These are phyloP conservation scores for Stemphylium beticola DNA, from an alignment of 2,329 filamentous ascomycete genomes.

Conservation along the genomic window DNA sequence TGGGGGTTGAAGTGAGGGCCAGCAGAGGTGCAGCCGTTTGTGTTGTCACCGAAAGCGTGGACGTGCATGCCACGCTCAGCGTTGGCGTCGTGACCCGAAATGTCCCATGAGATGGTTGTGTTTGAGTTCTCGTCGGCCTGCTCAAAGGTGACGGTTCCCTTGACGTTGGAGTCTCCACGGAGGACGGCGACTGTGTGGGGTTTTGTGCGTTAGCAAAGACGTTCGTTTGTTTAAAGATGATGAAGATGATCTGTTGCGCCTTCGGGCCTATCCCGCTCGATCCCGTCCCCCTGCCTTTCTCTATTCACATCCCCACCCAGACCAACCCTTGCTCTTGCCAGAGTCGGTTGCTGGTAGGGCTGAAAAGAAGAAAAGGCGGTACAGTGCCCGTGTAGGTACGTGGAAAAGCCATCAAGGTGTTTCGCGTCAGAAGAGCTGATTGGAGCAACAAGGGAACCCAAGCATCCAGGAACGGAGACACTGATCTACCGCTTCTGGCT, in stretches of 20 bases:
- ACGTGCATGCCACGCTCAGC: constrained; percentile 98
- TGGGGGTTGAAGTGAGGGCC: constrained; percentile 99
- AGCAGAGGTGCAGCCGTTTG: constrained; percentile 98
- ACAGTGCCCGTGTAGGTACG: not conserved
- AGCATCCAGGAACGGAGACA: not conserved
- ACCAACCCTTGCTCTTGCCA: not conserved
- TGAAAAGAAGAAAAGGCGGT: not conserved
- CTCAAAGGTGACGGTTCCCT: constrained; percentile 93
- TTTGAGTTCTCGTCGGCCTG: constrained; percentile 81
- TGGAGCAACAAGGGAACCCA: constrained; percentile 23
- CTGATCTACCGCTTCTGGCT: constrained; percentile 7
- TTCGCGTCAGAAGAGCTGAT: constrained; percentile 25
- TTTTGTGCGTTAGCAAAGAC: constrained; percentile 3
- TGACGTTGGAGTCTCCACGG: constrained; percentile 96
- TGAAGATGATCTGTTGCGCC: too few species aligned
- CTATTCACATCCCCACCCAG: not conserved
- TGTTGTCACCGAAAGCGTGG: constrained; percentile 99
- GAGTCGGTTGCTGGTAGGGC: not conserved
- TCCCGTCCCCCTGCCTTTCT: not conserved
- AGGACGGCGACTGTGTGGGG: constrained; percentile 79
- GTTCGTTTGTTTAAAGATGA: not conserved
- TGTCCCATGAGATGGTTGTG: constrained; percentile 91
- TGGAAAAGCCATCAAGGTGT: constrained; percentile 40
- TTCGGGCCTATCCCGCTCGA: not conserved
- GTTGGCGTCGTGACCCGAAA: constrained; percentile 90